These are phyloP conservation scores for Kwoniella dejecticola DNA, from an alignment of 768 basidiomycete species.

Conservation along the genomic window DNA sequence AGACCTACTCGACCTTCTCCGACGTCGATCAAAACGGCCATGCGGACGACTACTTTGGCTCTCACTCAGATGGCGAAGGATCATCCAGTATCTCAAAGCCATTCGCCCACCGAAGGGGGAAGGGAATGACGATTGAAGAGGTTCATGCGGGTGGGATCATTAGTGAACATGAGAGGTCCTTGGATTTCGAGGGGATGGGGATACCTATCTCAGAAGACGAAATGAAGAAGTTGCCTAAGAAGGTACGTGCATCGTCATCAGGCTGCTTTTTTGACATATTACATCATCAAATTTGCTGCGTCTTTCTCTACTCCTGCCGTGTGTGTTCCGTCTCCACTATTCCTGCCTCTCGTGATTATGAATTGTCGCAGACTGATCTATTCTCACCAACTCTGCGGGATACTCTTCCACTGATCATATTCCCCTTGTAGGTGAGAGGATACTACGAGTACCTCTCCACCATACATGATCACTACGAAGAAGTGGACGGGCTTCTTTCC, in stretches of 20 bases:
- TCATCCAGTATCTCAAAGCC: background rate
- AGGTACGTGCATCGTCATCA: conserved; percentile 25
- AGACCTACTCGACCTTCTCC: conserved; percentile 1
- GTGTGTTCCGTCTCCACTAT: too few species aligned
- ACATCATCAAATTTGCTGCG: background rate
- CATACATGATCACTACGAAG: conserved; percentile 43
- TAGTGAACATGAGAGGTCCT: conserved; percentile 21
- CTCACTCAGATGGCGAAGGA: background rate
- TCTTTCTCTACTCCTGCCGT: too few species aligned
- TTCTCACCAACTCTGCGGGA: too few species aligned
- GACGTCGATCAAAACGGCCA: background rate
- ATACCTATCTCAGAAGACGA: conserved; percentile 42
- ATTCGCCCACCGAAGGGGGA: background rate
- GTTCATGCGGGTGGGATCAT: conserved; percentile 36
- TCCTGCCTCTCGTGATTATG: too few species aligned
- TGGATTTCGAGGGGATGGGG: conserved; percentile 26
- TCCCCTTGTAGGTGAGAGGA: conserved; percentile 15
- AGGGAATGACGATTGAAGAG: conserved; percentile 41
- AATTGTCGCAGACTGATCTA: too few species aligned
- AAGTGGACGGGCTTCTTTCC: conserved; percentile 49
- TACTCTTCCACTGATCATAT: conserved; percentile 36
- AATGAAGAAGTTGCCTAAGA: conserved; percentile 45
- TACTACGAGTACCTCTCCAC: conserved; percentile 50
- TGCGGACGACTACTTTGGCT: background rate
- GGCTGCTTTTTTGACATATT: background rate